Evolutionary conservation across 257 asterid genomes (phyloP).

Genomic region (Primulina eburnea): DNA sequence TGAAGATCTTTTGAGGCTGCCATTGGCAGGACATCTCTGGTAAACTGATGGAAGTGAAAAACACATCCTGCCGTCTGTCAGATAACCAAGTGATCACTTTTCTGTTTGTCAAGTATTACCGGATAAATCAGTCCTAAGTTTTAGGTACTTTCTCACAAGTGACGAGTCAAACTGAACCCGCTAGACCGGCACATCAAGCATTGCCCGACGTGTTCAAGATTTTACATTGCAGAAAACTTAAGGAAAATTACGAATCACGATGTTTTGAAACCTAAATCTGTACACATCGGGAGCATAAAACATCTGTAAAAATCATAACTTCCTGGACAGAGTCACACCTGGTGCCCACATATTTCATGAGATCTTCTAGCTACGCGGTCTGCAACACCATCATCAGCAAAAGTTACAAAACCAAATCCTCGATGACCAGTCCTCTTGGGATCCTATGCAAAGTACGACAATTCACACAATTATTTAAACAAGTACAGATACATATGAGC

Average conservation of each 20-base stretch:
- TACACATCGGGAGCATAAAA: background rate
- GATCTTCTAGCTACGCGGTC: slow-evolving; percentile 95
- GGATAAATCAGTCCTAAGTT: background rate
- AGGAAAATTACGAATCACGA: background rate
- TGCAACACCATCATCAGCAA: slow-evolving; percentile 97
- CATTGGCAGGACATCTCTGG: background rate
- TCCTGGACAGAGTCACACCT: slow-evolving; percentile 44
- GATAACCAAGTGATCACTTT: background rate
- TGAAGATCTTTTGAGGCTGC: background rate
- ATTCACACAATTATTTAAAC: slow-evolving; percentile 7
- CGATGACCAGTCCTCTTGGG: slow-evolving; percentile 97
- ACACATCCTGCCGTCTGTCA: background rate
- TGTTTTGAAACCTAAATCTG: background rate
- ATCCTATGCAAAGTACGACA: slow-evolving; percentile 51
- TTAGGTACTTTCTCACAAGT: slow-evolving; percentile 4
- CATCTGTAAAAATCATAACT: slow-evolving; percentile 2
- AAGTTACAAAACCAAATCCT: slow-evolving; percentile 98
- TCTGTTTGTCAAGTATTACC: background rate
- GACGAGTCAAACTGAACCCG: background rate
- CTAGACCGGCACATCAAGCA: background rate
- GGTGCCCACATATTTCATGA: slow-evolving; percentile 97
- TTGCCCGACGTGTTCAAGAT: background rate
- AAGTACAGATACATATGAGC: slow-evolving; percentile 3
- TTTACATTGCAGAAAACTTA: background rate
- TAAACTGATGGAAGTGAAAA: background rate